Percentiles rank a stretch among this genome's conserved stretches.
Conservation (phyloP, 2,329 filamentous ascomycete genomes). For the Colletotrichum liriopes region DNA sequence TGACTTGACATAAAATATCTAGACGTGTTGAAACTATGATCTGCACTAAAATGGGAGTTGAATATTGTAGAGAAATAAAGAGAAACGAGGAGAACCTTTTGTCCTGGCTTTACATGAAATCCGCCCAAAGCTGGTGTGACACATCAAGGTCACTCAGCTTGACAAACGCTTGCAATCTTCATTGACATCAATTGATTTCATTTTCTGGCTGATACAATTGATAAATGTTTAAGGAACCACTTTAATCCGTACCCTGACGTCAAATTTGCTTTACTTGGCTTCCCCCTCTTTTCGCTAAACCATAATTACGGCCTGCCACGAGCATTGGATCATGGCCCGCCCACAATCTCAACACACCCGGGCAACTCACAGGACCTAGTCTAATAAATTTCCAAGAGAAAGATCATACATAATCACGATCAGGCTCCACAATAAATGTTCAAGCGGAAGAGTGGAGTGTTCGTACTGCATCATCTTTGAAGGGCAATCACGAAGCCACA, state of each 20-base stretch:
- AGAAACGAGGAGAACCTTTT: neutral
- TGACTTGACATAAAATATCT: neutral
- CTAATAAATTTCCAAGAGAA: neutral
- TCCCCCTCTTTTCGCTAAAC: slow-evolving; percentile 11
- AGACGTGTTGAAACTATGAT: too few species aligned
- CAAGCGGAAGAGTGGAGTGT: neutral
- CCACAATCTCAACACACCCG: neutral
- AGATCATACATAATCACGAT: neutral
- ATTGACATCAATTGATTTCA: neutral
- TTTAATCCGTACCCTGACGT: neutral
- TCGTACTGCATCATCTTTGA: neutral
- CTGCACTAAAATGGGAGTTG: neutral
- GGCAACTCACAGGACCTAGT: neutral
- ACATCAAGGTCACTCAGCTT: neutral
- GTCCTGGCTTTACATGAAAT: too few species aligned
- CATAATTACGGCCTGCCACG: too few species aligned
- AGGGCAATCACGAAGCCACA: neutral
- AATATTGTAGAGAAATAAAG: neutral
- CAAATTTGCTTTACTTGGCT: neutral
- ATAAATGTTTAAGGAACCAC: neutral
- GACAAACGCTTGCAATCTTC: too few species aligned
- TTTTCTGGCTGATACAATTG: neutral
- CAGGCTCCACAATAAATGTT: neutral
- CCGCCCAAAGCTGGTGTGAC: too few species aligned
- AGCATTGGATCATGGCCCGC: neutral